These are phyloP conservation scores for Alternaria conjuncta DNA, from an alignment of 2,329 filamentous ascomycete species.

Conservation along the genomic window DNA sequence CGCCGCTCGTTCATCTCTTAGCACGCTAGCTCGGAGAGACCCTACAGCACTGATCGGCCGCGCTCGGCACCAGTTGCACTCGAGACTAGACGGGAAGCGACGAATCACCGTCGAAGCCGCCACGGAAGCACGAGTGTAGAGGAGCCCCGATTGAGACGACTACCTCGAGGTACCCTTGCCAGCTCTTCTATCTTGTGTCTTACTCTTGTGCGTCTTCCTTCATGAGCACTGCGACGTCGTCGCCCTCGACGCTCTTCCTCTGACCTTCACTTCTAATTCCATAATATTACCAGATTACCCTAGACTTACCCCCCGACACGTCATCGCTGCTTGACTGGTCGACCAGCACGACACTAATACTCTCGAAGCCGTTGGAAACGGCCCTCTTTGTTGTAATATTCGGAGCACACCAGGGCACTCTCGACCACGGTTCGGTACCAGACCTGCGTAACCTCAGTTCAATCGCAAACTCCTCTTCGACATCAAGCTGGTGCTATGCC, in stretches of 20 bases:
- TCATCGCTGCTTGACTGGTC: conserved; percentile 17
- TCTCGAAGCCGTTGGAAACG: conserved; percentile 16
- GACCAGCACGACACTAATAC: conserved; percentile 19
- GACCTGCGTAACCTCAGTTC: not conserved
- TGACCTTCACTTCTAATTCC: conserved; percentile 16
- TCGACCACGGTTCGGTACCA: conserved; percentile 30
- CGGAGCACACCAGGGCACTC: conserved; percentile 3
- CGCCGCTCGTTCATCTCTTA: conserved; percentile 34
- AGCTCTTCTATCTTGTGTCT: conserved; percentile 21
- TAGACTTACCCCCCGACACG: conserved; percentile 6
- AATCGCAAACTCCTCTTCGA: not conserved
- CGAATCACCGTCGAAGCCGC: conserved; percentile 24
- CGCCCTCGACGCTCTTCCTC: conserved; percentile 14
- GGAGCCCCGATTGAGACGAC: conserved; percentile 27
- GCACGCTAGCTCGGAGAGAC: conserved; percentile 34
- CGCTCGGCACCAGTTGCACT: conserved; percentile 40
- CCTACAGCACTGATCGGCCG: conserved; percentile 31
- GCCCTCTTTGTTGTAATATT: conserved; percentile 19
- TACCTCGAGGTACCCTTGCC: conserved; percentile 21
- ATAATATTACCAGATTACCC: conserved; percentile 6
- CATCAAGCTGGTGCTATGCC: conserved; percentile 7
- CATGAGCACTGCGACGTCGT: conserved; percentile 15
- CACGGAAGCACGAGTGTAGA: conserved; percentile 35
- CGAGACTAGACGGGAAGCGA: conserved; percentile 30
- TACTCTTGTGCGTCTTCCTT: conserved; percentile 16